Evolutionary conservation across 352 stramenopile genomes (phyloP).

Genomic region (Blastocystis sp.): DNA sequence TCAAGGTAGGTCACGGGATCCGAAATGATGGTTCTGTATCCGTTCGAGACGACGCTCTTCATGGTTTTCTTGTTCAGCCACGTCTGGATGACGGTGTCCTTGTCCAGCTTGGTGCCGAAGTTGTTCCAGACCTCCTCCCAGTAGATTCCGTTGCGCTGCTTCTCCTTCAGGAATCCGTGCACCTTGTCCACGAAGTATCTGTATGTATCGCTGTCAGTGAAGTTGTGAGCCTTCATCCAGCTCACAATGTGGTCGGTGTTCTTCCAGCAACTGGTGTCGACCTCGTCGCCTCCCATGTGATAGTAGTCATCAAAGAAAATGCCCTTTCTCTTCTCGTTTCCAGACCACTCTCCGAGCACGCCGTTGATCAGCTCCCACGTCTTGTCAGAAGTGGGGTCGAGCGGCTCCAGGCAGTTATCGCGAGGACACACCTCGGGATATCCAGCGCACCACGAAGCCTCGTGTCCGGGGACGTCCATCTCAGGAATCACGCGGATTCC

Average conservation of each 20-base stretch:
- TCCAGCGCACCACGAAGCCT: constrained; percentile 54
- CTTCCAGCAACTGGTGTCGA: constrained; percentile 58
- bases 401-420: constrained; percentile 25
- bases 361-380: constrained; percentile 56
- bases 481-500: constrained; percentile 59
- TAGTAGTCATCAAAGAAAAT: constrained; percentile 59
- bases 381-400: constrained; percentile 57
- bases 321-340: constrained; percentile 1
- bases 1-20: constrained; percentile 65
- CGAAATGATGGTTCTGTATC: constrained; percentile 58
- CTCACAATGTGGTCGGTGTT: constrained; percentile 54
- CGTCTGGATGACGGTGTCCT: constrained; percentile 62
- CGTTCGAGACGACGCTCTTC: constrained; percentile 49
- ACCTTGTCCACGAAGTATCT: constrained; percentile 58
- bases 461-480: constrained; percentile 59
- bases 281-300: constrained; percentile 60
- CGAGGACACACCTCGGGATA: constrained; percentile 54
- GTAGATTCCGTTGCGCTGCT: constrained; percentile 55
- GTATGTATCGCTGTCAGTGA: constrained; percentile 49
- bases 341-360: constrained; percentile 47
- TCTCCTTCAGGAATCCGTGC: constrained; percentile 57
- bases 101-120: constrained; percentile 59
- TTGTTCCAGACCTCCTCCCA: constrained; percentile 65
- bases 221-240: constrained; percentile 57
- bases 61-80: constrained; percentile 60